Base-by-base conservation (phyloP, 177 flowering plant genomes). In the Vitis hybrid region DNA sequence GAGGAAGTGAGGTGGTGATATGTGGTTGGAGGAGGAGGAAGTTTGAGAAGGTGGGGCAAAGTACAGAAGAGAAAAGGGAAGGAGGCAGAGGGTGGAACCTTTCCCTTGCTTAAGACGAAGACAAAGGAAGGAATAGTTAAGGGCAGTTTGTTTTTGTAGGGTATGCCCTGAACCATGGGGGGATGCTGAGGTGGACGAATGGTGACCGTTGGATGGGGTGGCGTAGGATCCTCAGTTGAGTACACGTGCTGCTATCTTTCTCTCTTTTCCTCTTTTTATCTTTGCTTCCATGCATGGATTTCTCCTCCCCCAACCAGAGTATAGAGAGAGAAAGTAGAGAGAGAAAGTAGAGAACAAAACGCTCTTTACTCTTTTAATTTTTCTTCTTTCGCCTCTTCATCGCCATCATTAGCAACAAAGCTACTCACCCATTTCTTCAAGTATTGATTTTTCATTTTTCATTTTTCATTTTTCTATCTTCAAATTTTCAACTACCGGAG, bases 211-310 rank as follows among this genome's bases (percentile, higher is more conserved):
- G 72, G 86, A 82, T 83, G 20, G 17, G 62, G 49, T 77, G 81
- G 83, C 84, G 86, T 75, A 83, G 78, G 67, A 82, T 84, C 69
- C 84, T 85, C 78, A 73, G 77, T 79, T 81, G 83, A 86, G 79
- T 83, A 87, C 93, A 87, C 88, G 89, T 88, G 89, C 88, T 79
- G 63, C 74, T 59, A 66, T 71, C 80, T 78, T 69, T 76, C 60
- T 41, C 46, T 69, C 68, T 66, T 74, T 55, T 63, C 18, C 54
- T 30, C 71, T 79, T 81, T 74, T 78, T 59, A 81, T 83, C 83
- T 78, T 86, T 82, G 89, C 83, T 84, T 85, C 80, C 87, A 70
- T 89, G 90, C 93, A 87, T 87, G 93, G 89, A 85, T 86, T 89
- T 89, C 89, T 91, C 90, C 91, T 84, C 91, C 91, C 66, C 27